Evolutionary conservation across 805 yeast species (phyloP), one percentile per base, ranked within the genome.

Genomic region (Trichomonascus vanleenenianus): DNA sequence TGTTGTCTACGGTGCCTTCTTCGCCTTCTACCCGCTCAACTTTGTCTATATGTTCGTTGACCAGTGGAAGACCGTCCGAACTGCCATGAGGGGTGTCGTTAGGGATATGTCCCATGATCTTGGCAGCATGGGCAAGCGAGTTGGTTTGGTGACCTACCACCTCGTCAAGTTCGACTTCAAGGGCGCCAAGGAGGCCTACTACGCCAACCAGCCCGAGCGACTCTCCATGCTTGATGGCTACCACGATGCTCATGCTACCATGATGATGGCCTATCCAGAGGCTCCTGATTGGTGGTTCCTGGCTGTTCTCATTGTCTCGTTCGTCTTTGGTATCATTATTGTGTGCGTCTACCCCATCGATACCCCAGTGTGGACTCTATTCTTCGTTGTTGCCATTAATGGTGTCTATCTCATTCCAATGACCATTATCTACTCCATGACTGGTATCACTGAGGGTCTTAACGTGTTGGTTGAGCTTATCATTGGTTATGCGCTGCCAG

Each of bases 251-350:
- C 53, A 51, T 44, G 40, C 45, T 18, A 32, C 48, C 33, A 67
- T 77, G 54, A 77, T 76, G 78, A 57, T 54, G 39, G 65, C 62
- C 45, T 81, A 82, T 60, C 72, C 72, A 33, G 87, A 82, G 51
- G 85, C 80, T 16, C 93, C 94, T 1, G 83, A 79, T 52, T 78
- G 81, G 80, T 81, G 87, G 85, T 82, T 74, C 35, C 46, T 76
- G n/a, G 51, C 66, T 11, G 66, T 80, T 22, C 65, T 78, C 7
- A 51, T 67, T 2, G 61, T 74, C 37, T 61, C 72, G 61, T 70
- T 59, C 20, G 64, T 65, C 1, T 64, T 78, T 46, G 68, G 72
- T 58, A 75, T 60, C 42, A 68, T 66, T 3, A 56, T 66, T 22
- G 62, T 73, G 34, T 63, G 65, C 45, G 62, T 59, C 10, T 73